Percentiles rank a stretch among this genome's conserved stretches.
Conservation (phyloP, 768 basidiomycete species). For the Psilocybe cyanescens region DNA sequence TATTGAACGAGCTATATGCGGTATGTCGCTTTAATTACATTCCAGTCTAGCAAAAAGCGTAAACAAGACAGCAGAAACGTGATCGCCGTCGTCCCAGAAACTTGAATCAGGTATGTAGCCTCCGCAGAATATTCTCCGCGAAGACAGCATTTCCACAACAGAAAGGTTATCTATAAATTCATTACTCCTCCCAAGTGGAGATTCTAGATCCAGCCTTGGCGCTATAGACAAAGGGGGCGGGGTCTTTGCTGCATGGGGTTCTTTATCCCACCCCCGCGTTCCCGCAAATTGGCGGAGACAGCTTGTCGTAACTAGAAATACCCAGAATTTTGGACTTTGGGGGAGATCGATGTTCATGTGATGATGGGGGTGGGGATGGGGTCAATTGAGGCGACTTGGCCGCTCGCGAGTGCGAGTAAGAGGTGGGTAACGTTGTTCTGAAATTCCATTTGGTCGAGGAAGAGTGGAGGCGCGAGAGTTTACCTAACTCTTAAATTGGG, state of each 20-base stretch:
- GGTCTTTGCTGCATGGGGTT: too few species aligned
- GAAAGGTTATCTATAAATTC: neutral
- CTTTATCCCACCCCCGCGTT: too few species aligned
- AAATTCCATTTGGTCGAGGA: neutral
- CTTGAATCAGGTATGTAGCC: neutral
- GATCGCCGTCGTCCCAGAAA: neutral
- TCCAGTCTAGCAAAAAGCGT: too few species aligned
- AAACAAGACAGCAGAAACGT: neutral
- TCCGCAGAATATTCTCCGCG: neutral
- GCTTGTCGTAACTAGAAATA: neutral
- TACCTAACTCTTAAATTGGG: neutral
- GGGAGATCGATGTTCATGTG: neutral
- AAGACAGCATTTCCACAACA: neutral
- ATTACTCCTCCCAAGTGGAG: neutral
- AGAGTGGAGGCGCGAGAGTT: neutral
- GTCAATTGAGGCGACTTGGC: neutral
- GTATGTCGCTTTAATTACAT: too few species aligned
- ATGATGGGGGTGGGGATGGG: neutral
- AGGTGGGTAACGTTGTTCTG: neutral
- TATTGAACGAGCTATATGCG: too few species aligned
- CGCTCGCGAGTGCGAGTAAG: neutral
- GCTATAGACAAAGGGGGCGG: neutral
- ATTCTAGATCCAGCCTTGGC: neutral
- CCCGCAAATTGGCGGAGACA: neutral
- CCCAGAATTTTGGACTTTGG: neutral